A percentile compares a stretch with the other conserved stretches of the same genome.
These are phyloP conservation scores for Kluyveromyces lactis DNA, from an alignment of 805 yeast species.

Conservation along the genomic window DNA sequence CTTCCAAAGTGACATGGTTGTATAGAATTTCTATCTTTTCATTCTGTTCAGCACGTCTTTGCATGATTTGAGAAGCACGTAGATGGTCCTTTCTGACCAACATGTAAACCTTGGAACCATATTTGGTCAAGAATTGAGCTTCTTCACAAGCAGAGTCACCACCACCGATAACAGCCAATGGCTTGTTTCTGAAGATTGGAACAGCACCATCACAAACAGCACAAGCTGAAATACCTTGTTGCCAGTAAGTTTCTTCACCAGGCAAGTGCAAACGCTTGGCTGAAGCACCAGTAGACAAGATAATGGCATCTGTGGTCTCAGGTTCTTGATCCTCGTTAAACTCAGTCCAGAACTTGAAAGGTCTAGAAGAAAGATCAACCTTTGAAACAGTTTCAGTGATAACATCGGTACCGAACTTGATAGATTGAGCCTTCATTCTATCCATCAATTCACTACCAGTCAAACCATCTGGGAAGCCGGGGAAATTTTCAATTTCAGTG, in stretches of 20 bases:
- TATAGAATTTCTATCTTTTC: constrained; percentile 86
- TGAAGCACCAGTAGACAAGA: constrained; percentile 96
- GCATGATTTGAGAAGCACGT: constrained; percentile 96
- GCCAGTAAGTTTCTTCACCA: constrained; percentile 98
- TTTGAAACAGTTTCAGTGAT: constrained; percentile 93
- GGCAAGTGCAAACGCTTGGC: constrained; percentile 91
- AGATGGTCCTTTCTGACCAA: constrained; percentile 90
- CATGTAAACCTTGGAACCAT: constrained; percentile 91
- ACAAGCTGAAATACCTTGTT: constrained; percentile 97
- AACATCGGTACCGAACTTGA: constrained; percentile 83
- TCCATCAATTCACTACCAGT: constrained; percentile 88
- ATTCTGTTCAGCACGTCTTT: constrained; percentile 76
- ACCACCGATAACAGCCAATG: constrained; percentile 96
- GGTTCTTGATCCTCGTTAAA: constrained; percentile 89
- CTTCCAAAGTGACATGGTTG: constrained; percentile 79
- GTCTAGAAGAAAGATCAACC: constrained; percentile 78
- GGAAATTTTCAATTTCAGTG: constrained; percentile 97
- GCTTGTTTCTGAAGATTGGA: constrained; percentile 96
- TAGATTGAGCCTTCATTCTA: constrained; percentile 82
- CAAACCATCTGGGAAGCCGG: constrained; percentile 94
- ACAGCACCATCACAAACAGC: constrained; percentile 99
- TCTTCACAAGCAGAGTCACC: constrained; percentile 99
- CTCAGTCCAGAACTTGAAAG: constrained; percentile 97
- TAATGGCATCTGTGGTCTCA: constrained; percentile 83
- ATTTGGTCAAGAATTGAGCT: constrained; percentile 92